Conservation (phyloP, 805 yeast species). For the Blastobotrys americana region DNA sequence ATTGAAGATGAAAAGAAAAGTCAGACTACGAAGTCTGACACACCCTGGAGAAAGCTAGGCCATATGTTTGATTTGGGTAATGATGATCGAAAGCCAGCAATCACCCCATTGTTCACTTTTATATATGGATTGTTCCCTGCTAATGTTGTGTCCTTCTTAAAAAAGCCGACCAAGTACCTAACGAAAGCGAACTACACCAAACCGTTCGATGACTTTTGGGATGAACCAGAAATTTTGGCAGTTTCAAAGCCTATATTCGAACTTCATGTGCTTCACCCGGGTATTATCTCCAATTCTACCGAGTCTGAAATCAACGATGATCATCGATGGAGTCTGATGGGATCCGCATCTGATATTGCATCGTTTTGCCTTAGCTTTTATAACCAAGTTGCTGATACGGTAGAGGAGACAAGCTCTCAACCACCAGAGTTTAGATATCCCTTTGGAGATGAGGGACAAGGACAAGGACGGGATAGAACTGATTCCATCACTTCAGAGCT, state of each 20-base stretch:
- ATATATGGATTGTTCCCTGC: constrained; percentile 54
- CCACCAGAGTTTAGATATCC: background rate
- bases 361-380: constrained; percentile 26
- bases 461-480: too few relatives aligned
- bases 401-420: background rate
- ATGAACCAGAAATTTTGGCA: constrained; percentile 30
- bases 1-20: background rate
- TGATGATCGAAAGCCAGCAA: constrained; percentile 22
- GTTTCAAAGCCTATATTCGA: constrained; percentile 28
- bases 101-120: constrained; percentile 38
- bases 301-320: constrained; percentile 32
- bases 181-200: constrained; percentile 16
- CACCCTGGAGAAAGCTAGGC: constrained; percentile 24
- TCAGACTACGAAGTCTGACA: background rate
- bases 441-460: background rate
- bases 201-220: constrained; percentile 28
- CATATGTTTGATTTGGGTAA: constrained; percentile 11
- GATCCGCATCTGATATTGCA: constrained; percentile 33
- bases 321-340: constrained; percentile 30
- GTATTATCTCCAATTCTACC: constrained; percentile 33
- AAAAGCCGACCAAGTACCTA: constrained; percentile 37
- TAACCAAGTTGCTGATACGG: constrained; percentile 1
- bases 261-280: constrained; percentile 43
- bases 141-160: constrained; percentile 39
- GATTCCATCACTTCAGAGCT: background rate